Percentiles rank a stretch among this genome's conserved stretches.
These are phyloP conservation scores for Ascochyta clinopodiicola DNA, from an alignment of 2,329 filamentous ascomycete species.

Conservation along the genomic window DNA sequence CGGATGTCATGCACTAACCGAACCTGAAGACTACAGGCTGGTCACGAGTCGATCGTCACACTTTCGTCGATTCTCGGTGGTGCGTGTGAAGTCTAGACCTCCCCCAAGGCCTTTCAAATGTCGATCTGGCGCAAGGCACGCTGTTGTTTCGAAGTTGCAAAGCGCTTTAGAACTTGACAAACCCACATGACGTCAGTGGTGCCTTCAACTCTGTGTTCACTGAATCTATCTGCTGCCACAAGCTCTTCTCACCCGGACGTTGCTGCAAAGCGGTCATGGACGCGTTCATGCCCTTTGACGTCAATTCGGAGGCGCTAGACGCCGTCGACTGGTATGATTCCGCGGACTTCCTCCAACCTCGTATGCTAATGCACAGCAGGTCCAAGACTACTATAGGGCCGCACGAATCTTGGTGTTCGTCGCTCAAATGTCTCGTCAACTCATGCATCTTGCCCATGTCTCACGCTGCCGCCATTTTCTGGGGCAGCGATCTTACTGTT, in stretches of 20 bases:
- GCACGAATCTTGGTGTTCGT: conserved; percentile 44
- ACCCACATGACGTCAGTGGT: conserved; percentile 14
- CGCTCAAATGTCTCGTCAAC: conserved; percentile 41
- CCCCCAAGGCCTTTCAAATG: background rate
- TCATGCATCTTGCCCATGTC: conserved; percentile 50
- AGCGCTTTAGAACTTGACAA: conserved; percentile 4
- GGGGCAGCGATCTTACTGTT: conserved; percentile 48
- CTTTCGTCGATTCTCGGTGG: conserved; percentile 8
- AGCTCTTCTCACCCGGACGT: background rate
- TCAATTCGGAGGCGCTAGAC: conserved; percentile 15
- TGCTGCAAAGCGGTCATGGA: conserved; percentile 12
- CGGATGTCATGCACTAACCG: conserved; percentile 13
- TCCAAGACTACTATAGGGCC: conserved; percentile 41
- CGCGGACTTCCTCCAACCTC: background rate
- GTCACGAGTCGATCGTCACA: conserved; percentile 14
- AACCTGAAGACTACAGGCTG: background rate
- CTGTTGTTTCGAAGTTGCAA: conserved; percentile 1
- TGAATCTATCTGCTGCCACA: background rate
- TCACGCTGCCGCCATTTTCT: conserved; percentile 53
- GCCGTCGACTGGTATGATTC: conserved; percentile 12
- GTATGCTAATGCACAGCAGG: conserved; percentile 24
- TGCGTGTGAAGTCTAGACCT: conserved; percentile 8
- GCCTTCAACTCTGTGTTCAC: background rate
- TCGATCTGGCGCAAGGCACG: conserved; percentile 9
- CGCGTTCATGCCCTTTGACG: conserved; percentile 11